Evolutionary conservation across 2,329 filamentous ascomycete genomes (phyloP).

Genomic region (Colletotrichum paranaense): DNA sequence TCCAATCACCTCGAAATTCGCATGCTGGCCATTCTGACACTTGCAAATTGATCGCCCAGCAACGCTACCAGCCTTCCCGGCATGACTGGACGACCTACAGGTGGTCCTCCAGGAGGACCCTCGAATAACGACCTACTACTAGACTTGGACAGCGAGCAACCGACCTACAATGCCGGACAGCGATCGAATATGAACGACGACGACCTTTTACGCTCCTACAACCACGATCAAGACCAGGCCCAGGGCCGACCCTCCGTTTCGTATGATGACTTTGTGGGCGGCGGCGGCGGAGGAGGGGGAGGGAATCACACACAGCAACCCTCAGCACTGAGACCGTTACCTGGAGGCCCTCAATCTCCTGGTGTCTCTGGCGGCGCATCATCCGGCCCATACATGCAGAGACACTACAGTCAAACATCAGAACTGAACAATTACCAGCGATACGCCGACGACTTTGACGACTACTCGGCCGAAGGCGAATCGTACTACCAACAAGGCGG

Average conservation of each 20-base stretch:
- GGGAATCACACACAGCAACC: slow-evolving; percentile 52
- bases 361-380: slow-evolving; percentile 38
- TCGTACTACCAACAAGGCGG: slow-evolving; percentile 83
- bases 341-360: slow-evolving; percentile 40
- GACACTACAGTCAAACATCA: slow-evolving; percentile 79
- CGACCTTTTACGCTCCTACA: slow-evolving; percentile 80
- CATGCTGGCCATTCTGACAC: slow-evolving; percentile 45
- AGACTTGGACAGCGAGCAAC: slow-evolving; percentile 78
- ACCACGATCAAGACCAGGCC: slow-evolving; percentile 72
- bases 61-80: slow-evolving; percentile 53
- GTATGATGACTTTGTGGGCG: slow-evolving; percentile 94
- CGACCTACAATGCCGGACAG: slow-evolving; percentile 80
- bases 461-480: slow-evolving; percentile 80
- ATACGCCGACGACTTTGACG: slow-evolving; percentile 90
- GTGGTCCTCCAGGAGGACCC: slow-evolving; percentile 61
- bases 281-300: slow-evolving; percentile 49
- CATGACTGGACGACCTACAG: slow-evolving; percentile 70
- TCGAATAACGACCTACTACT: slow-evolving; percentile 73
- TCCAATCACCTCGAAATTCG: slow-evolving; percentile 34
- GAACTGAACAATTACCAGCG: slow-evolving; percentile 89
- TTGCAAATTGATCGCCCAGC: slow-evolving; percentile 39
- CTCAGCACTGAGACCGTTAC: slow-evolving; percentile 51
- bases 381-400: slow-evolving; percentile 55
- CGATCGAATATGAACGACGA: slow-evolving; percentile 85
- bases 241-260: slow-evolving; percentile 85